Conservation (phyloP, 345 rosid species). For the Erucastrum elatum region DNA sequence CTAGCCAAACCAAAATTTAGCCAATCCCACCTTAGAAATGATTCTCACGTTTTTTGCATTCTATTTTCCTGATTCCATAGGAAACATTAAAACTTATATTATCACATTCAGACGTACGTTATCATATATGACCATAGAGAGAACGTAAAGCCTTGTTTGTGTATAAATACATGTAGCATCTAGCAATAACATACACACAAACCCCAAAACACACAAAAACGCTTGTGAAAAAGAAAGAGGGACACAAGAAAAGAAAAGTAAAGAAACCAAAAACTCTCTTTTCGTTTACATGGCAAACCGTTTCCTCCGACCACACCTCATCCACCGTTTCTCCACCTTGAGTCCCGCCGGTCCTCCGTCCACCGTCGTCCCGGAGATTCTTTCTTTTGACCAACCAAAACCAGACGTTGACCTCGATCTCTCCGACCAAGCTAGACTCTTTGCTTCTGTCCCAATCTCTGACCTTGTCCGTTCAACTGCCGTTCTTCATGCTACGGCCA, state of each 20-base stretch:
- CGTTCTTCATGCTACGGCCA: constrained; percentile 55
- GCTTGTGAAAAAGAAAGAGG: constrained; percentile 5
- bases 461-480: constrained; percentile 56
- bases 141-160: background rate
- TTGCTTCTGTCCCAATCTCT: constrained; percentile 43
- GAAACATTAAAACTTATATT: too few relatives aligned
- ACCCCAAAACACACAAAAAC: constrained; percentile 26
- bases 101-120: too few relatives aligned
- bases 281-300: constrained; percentile 44
- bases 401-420: constrained; percentile 50
- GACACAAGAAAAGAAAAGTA: background rate
- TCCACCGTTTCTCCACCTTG: constrained; percentile 42
- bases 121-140: background rate
- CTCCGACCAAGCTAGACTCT: constrained; percentile 52
- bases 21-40: too few relatives aligned
- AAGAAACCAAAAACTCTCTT: constrained; percentile 7
- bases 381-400: constrained; percentile 37
- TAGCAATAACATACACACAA: constrained; percentile 25
- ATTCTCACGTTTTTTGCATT: constrained; percentile 4
- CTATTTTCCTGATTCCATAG: background rate
- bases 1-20: constrained; percentile 10
- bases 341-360: constrained; percentile 44
- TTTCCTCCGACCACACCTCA: constrained; percentile 43
- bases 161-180: constrained; percentile 18
- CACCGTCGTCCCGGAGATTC: constrained; percentile 31